Evolutionary conservation across 2,329 filamentous ascomycete genomes (phyloP).

Genomic region (Scleromitrula shiraiana): DNA sequence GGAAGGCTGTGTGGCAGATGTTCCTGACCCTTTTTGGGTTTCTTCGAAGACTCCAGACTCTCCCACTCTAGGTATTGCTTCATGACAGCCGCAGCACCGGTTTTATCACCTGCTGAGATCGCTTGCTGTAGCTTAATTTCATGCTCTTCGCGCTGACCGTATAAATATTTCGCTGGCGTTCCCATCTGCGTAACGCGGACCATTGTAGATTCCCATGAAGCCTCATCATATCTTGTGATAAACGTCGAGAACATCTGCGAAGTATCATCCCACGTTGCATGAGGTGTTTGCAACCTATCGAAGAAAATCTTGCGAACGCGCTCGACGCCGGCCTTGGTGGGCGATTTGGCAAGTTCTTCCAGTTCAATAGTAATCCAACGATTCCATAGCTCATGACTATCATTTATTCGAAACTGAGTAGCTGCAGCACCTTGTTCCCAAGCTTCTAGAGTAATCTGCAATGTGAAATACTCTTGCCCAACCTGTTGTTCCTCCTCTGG

Average conservation of each 20-base stretch:
- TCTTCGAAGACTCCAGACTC: constrained; percentile 51
- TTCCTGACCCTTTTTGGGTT: constrained; percentile 39
- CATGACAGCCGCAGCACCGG: constrained; percentile 45
- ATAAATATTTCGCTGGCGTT: constrained; percentile 54
- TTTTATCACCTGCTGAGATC: constrained; percentile 45
- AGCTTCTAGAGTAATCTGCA: constrained; percentile 56
- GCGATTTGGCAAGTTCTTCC: constrained; percentile 52
- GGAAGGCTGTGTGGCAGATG: constrained; percentile 37
- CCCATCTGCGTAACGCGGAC: constrained; percentile 56
- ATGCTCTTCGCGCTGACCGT: constrained; percentile 56
- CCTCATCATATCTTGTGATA: constrained; percentile 60
- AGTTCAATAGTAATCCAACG: constrained; percentile 67
- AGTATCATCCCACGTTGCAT: constrained; percentile 67
- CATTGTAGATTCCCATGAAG: constrained; percentile 69
- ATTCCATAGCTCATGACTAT: constrained; percentile 74
- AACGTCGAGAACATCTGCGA: constrained; percentile 69
- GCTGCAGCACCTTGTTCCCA: constrained; percentile 66
- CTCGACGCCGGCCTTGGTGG: constrained; percentile 49
- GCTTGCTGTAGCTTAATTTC: constrained; percentile 60
- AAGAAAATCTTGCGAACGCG: constrained; percentile 63
- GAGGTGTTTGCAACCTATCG: constrained; percentile 63
- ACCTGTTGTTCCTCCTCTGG: constrained; percentile 60
- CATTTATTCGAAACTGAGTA: constrained; percentile 65
- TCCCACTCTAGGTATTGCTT: constrained; percentile 82
- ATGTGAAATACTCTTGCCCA: constrained; percentile 64